These are phyloP conservation scores for Brassica rapa DNA, from an alignment of 345 rosid genomes.

Conservation along the genomic window DNA sequence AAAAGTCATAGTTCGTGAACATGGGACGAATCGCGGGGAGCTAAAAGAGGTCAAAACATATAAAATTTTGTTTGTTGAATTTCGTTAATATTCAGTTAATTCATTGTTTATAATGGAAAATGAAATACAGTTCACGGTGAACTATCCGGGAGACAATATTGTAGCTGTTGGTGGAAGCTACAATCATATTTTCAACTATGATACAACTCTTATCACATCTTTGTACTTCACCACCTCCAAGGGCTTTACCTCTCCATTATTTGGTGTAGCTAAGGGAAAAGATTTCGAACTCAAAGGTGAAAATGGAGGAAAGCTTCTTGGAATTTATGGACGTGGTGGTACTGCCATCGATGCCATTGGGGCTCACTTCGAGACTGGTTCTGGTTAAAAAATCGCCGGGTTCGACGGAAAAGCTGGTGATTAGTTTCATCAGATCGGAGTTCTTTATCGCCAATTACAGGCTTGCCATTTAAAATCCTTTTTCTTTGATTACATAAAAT, in stretches of 20 bases:
- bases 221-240: background rate
- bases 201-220: background rate
- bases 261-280: background rate
- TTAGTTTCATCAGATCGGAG: background rate
- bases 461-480: background rate
- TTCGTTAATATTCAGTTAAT: background rate
- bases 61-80: background rate
- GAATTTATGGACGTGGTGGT: conserved; percentile 31
- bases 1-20: no score
- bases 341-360: conserved; percentile 18
- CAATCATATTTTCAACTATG: background rate
- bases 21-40: no score
- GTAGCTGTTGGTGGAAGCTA: background rate
- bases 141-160: background rate
- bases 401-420: background rate
- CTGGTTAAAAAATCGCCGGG: background rate
- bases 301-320: conserved; percentile 37
- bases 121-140: conserved; percentile 21
- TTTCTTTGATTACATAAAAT: no score
- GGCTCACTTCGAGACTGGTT: background rate
- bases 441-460: background rate
- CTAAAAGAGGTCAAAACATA: background rate
- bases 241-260: background rate
- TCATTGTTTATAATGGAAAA: conserved; percentile 3
- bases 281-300: background rate